These are phyloP conservation scores for Beauveria caledonica DNA, from an alignment of 2,329 filamentous ascomycete species.

Conservation along the genomic window DNA sequence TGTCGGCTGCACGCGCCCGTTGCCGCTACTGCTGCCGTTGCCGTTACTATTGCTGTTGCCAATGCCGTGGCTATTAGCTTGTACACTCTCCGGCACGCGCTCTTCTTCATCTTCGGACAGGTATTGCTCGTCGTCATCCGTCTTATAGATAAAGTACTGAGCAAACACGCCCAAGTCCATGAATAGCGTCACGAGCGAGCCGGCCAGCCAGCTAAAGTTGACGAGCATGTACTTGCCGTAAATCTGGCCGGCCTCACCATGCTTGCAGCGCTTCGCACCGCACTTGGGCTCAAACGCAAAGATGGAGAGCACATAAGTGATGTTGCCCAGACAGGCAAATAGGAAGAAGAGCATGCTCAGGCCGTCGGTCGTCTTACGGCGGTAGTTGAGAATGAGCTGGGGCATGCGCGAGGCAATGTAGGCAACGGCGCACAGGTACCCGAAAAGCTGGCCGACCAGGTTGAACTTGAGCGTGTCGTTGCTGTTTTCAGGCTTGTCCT, in stretches of 20 bases:
- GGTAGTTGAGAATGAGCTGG: slow-evolving; percentile 85
- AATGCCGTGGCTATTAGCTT: slow-evolving; percentile 15
- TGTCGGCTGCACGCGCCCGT: slow-evolving; percentile 19
- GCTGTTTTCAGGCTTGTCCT: slow-evolving; percentile 30
- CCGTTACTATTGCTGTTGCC: slow-evolving; percentile 11
- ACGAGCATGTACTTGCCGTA: slow-evolving; percentile 81
- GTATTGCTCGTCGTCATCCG: slow-evolving; percentile 8
- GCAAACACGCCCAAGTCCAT: slow-evolving; percentile 81
- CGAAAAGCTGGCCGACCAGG: slow-evolving; percentile 78
- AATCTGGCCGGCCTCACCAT: slow-evolving; percentile 55
- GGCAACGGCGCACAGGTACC: slow-evolving; percentile 80
- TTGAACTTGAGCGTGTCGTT: slow-evolving; percentile 57
- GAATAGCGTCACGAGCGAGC: slow-evolving; percentile 78
- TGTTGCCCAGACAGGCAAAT: slow-evolving; percentile 90
- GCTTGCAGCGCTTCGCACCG: slow-evolving; percentile 42
- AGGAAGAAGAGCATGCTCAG: slow-evolving; percentile 92
- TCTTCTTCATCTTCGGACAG: slow-evolving; percentile 31
- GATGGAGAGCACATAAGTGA: slow-evolving; percentile 89
- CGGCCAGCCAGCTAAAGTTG: slow-evolving; percentile 84
- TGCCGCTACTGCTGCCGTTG: not conserved
- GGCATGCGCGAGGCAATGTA: slow-evolving; percentile 87
- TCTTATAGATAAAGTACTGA: slow-evolving; percentile 81
- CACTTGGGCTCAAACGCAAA: slow-evolving; percentile 80
- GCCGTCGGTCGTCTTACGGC: slow-evolving; percentile 86
- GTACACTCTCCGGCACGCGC: slow-evolving; percentile 20